A percentile compares a stretch with the other conserved stretches of the same genome.
Conservation (phyloP, 1,284 basidiomycete species). For the Ustilago shanxiensis region DNA sequence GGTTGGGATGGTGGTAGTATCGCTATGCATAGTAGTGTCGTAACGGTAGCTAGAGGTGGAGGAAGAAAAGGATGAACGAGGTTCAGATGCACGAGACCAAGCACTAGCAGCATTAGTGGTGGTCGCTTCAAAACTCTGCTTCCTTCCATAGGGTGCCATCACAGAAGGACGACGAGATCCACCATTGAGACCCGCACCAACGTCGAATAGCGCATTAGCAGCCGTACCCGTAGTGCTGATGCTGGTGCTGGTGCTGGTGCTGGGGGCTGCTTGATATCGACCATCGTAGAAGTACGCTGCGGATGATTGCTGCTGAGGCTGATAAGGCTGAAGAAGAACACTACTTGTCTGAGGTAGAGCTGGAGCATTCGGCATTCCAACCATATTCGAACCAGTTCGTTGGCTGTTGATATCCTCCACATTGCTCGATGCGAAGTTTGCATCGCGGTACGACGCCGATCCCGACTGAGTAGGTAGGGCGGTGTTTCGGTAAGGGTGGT, state of each 20-base stretch:
- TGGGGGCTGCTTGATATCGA: neutral
- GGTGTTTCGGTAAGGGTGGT: constrained; percentile 22
- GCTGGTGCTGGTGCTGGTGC: constrained; percentile 7
- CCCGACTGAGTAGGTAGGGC: neutral
- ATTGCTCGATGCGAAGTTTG: constrained; percentile 10
- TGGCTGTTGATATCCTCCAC: constrained; percentile 1
- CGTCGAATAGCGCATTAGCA: constrained; percentile 12
- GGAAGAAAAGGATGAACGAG: neutral
- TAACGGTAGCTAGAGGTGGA: constrained; percentile 4
- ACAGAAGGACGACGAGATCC: neutral
- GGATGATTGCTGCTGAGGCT: neutral
- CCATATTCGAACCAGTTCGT: neutral
- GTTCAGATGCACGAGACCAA: neutral
- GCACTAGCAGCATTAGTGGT: neutral
- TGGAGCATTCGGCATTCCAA: neutral
- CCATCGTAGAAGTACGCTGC: constrained; percentile 7
- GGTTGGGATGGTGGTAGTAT: neutral
- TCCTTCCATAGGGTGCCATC: neutral
- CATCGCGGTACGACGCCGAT: neutral
- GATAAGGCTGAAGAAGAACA: neutral
- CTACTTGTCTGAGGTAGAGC: neutral
- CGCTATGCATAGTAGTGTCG: neutral
- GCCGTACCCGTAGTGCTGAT: no score
- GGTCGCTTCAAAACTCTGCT: neutral
- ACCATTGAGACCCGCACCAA: constrained; percentile 7